phyloP scores from a whole-genome alignment of 345 rosid species.

The Toxicodendron radicans region DNA sequence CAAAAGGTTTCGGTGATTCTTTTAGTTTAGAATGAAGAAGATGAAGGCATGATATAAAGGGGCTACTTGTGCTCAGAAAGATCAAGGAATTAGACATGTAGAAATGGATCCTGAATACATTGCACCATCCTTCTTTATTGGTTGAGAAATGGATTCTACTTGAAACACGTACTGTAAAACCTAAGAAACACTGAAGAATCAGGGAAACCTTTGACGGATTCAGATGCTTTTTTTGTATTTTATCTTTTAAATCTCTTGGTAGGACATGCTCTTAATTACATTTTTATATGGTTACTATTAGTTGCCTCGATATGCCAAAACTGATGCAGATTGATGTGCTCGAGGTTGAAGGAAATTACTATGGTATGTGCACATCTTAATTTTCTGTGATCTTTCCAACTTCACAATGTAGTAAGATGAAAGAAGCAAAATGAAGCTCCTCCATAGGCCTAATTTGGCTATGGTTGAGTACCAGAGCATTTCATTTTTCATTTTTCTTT shows the following conservation, averaged over 20 bases:
- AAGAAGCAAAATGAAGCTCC: too few relatives aligned
- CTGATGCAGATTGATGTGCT: conserved; percentile 87
- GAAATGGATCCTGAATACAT: not conserved
- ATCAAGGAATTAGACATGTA: too few relatives aligned
- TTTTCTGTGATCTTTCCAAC: not conserved
- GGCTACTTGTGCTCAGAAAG: too few relatives aligned
- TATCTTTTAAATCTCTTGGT: not conserved
- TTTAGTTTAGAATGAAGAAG: too few relatives aligned
- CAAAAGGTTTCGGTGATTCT: too few relatives aligned
- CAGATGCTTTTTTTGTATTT: not conserved
- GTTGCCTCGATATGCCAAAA: not conserved
- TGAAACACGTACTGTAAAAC: not conserved
- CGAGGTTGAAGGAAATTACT: conserved; percentile 87
- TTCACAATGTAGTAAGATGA: not conserved
- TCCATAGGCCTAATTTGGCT: too few relatives aligned
- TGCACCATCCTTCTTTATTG: not conserved
- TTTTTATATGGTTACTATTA: not conserved
- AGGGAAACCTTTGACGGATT: not conserved
- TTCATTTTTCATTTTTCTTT: not conserved
- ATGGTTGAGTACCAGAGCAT: too few relatives aligned
- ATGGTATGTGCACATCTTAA: conserved; percentile 8
- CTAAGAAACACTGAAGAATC: too few relatives aligned
- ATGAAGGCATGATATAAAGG: too few relatives aligned
- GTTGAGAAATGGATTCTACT: not conserved
- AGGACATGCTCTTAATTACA: not conserved